A percentile compares a stretch with the other conserved stretches of the same genome.
Evolutionary conservation across 2,329 filamentous ascomycete genomes (phyloP).

Genomic region (Ilyonectria destructans): DNA sequence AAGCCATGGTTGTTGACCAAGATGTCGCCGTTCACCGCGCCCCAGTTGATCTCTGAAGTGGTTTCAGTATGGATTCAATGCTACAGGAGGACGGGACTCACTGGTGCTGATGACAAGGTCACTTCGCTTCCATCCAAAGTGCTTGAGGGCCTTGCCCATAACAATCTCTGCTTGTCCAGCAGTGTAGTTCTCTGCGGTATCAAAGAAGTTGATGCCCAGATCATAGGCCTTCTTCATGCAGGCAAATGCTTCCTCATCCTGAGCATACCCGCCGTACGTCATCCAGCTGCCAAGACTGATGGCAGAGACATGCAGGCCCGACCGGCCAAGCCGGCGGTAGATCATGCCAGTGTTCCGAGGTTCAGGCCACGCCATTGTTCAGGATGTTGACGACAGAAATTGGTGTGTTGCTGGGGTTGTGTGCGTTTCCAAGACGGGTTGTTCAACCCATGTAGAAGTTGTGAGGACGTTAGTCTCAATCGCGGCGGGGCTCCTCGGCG

Average conservation of each 20-base stretch:
- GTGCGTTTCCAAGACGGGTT: slow-evolving; percentile 7
- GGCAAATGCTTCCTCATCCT: slow-evolving; percentile 72
- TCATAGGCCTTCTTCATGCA: slow-evolving; percentile 77
- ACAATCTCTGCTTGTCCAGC: slow-evolving; percentile 76
- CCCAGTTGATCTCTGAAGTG: slow-evolving; percentile 73
- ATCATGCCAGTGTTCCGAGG: slow-evolving; percentile 62
- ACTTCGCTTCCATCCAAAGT: slow-evolving; percentile 74
- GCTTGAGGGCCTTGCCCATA: slow-evolving; percentile 75
- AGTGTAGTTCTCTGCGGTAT: slow-evolving; percentile 73
- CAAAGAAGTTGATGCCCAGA: slow-evolving; percentile 75
- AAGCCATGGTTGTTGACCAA: slow-evolving; percentile 77
- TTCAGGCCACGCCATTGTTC: slow-evolving; percentile 61
- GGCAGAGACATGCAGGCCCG: slow-evolving; percentile 78
- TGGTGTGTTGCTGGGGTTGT: slow-evolving; percentile 11
- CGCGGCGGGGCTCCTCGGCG: slow-evolving; percentile 30
- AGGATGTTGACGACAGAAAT: slow-evolving; percentile 24
- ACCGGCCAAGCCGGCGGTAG: slow-evolving; percentile 62
- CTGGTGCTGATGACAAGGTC: slow-evolving; percentile 74
- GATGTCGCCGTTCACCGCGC: slow-evolving; percentile 72
- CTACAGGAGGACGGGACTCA: slow-evolving; percentile 39
- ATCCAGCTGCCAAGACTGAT: slow-evolving; percentile 78
- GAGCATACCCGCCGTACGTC: slow-evolving; percentile 78
- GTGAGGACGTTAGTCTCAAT: slow-evolving; percentile 14
- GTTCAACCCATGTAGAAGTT: slow-evolving; percentile 24
- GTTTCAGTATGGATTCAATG: slow-evolving; percentile 20